phyloP scores from a whole-genome alignment of 495 filamentous ascomycete genomes.

The Penicillium angulare region DNA sequence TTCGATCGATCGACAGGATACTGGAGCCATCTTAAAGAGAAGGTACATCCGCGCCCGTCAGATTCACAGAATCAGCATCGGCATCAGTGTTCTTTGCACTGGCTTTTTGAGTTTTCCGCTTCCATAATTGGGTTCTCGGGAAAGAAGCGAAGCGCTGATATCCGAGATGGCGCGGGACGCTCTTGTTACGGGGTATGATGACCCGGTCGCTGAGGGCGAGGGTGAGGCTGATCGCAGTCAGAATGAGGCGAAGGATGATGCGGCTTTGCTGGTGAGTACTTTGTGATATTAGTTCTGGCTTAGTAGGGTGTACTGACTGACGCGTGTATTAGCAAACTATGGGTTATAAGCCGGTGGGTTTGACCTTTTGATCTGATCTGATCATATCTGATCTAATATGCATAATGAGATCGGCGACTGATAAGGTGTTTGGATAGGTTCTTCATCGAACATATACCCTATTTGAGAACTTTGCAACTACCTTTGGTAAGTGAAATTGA shows the following conservation, averaged over 20 bases:
- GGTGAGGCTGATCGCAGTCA: slow-evolving; percentile 32
- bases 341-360: slow-evolving; percentile 51
- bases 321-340: slow-evolving; percentile 37
- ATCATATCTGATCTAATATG: slow-evolving; percentile 1
- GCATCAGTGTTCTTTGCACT: neutral
- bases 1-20: neutral
- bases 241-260: slow-evolving; percentile 40
- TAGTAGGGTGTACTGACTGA: slow-evolving; percentile 13
- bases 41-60: neutral
- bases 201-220: slow-evolving; percentile 25
- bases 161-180: slow-evolving; percentile 19
- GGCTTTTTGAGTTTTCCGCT: neutral
- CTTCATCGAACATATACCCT: slow-evolving; percentile 48
- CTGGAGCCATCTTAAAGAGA: neutral
- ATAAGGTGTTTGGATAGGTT: slow-evolving; percentile 24
- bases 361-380: neutral
- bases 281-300: neutral
- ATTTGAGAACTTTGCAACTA: slow-evolving; percentile 55
- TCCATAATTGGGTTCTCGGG: neutral
- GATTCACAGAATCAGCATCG: too few relatives aligned
- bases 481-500: slow-evolving; percentile 42
- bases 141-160: neutral
- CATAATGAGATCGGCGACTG: slow-evolving; percentile 1
- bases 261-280: slow-evolving; percentile 39
- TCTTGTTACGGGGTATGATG: slow-evolving; percentile 24